A percentile compares a stretch with the other conserved stretches of the same genome.
phyloP scores from a whole-genome alignment of 1,139 yeast genomes.

The Debaryomyces subglobosus region DNA sequence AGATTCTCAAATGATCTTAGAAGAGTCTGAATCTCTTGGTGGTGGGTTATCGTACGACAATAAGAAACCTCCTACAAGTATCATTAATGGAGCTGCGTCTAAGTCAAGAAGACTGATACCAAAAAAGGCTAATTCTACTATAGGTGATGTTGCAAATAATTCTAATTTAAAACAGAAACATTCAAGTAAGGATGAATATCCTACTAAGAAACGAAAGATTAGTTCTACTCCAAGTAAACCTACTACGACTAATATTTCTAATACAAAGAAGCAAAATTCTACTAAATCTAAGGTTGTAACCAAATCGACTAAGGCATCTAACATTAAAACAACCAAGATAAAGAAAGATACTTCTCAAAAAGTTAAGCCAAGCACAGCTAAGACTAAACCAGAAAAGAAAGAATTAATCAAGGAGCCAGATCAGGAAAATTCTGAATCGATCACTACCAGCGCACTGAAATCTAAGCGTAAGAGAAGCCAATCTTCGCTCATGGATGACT shows the following conservation, averaged over 20 bases:
- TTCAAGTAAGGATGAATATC: constrained; percentile 5
- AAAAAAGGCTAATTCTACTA: background rate
- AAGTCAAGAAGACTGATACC: constrained; percentile 1
- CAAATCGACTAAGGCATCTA: background rate
- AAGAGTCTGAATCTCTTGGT: constrained; percentile 38
- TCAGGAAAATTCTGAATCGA: background rate
- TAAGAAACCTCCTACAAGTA: background rate
- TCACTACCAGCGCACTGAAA: background rate
- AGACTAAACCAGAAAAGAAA: background rate
- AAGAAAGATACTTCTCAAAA: constrained; percentile 4
- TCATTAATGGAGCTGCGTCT: constrained; percentile 3
- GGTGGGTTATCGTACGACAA: constrained; percentile 20
- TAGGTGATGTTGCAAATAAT: background rate
- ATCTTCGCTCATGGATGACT: background rate
- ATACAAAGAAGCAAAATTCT: background rate
- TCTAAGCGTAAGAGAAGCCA: constrained; percentile 8
- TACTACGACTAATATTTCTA: background rate
- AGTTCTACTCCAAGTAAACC: background rate
- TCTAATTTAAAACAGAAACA: background rate
- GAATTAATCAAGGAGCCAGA: background rate
- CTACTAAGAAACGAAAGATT: constrained; percentile 2
- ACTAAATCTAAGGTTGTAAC: background rate
- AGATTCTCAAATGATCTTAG: constrained; percentile 64
- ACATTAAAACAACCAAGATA: background rate
- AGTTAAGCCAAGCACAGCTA: background rate